Percentiles rank a stretch among this genome's conserved stretches.
phyloP scores from a whole-genome alignment of 2,329 filamentous ascomycete genomes.

The Microsporum audouinii region DNA sequence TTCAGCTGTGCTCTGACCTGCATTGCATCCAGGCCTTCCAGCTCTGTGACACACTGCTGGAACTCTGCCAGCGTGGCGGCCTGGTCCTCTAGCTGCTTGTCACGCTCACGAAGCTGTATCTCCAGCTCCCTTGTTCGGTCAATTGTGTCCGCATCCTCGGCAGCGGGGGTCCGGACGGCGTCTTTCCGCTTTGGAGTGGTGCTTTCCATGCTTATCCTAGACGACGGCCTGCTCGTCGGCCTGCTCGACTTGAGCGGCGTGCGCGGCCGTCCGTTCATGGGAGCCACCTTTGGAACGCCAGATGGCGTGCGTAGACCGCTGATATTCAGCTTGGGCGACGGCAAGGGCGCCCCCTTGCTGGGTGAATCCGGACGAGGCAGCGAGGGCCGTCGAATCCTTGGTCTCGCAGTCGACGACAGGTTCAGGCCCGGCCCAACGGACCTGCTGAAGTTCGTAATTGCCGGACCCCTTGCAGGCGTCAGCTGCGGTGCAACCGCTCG shows the following conservation, averaged over 20 bases:
- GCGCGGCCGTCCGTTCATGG: slow-evolving; percentile 30
- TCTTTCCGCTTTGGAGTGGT: slow-evolving; percentile 27
- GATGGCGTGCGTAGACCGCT: slow-evolving; percentile 47
- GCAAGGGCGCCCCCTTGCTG: slow-evolving; percentile 32
- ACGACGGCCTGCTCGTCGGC: slow-evolving; percentile 28
- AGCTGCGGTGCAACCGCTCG: slow-evolving; percentile 56
- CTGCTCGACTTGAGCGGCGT: slow-evolving; percentile 29
- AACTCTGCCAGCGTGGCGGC: slow-evolving; percentile 73
- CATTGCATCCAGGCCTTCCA: slow-evolving; percentile 63
- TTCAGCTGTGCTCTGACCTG: slow-evolving; percentile 72
- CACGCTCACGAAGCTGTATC: slow-evolving; percentile 66
- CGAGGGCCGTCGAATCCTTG: slow-evolving; percentile 56
- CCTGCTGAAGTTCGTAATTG: slow-evolving; percentile 73
- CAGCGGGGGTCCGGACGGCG: slow-evolving; percentile 15
- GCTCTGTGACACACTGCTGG: slow-evolving; percentile 74
- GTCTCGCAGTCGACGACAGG: slow-evolving; percentile 52
- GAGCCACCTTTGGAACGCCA: slow-evolving; percentile 24
- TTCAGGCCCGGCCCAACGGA: slow-evolving; percentile 69
- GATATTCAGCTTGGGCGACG: slow-evolving; percentile 45
- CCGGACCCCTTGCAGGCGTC: slow-evolving; percentile 51
- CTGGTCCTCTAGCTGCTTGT: slow-evolving; percentile 81
- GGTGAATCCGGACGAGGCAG: slow-evolving; percentile 84
- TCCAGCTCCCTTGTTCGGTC: slow-evolving; percentile 65
- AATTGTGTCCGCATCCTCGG: slow-evolving; percentile 10
- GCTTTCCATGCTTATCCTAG: slow-evolving; percentile 30